phyloP scores from a whole-genome alignment of 1,139 yeast species.

The Sugiyamaella neomexicana region DNA sequence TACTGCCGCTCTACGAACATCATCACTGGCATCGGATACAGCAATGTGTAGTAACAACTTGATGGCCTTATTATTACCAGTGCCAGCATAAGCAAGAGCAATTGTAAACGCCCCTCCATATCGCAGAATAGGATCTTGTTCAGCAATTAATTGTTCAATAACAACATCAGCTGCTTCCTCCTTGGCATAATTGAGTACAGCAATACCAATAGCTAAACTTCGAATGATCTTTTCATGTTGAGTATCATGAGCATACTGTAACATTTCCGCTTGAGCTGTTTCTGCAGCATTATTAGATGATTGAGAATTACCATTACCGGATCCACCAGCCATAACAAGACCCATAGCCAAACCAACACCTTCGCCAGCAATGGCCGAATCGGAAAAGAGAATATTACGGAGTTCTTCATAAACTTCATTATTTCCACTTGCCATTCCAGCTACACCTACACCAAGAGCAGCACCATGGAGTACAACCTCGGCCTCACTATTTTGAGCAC shows the following conservation, averaged over 20 bases:
- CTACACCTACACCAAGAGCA: slow-evolving; percentile 91
- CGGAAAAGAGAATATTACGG: slow-evolving; percentile 81
- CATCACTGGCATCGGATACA: slow-evolving; percentile 95
- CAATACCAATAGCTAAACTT: slow-evolving; percentile 86
- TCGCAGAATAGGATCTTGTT: slow-evolving; percentile 82
- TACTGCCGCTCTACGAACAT: slow-evolving; percentile 95
- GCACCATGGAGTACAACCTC: slow-evolving; percentile 96
- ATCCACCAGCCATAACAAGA: slow-evolving; percentile 78
- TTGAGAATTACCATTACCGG: slow-evolving; percentile 50
- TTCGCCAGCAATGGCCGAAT: slow-evolving; percentile 92
- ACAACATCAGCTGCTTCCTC: slow-evolving; percentile 79
- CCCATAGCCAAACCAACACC: slow-evolving; percentile 99
- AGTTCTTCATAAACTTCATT: slow-evolving; percentile 76
- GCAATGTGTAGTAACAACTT: slow-evolving; percentile 86
- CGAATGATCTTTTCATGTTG: slow-evolving; percentile 94
- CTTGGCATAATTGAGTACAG: slow-evolving; percentile 80
- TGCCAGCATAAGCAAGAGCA: slow-evolving; percentile 96
- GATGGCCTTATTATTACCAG: slow-evolving; percentile 86
- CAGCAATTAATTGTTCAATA: slow-evolving; percentile 65
- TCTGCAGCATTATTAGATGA: slow-evolving; percentile 45
- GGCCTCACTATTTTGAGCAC: slow-evolving; percentile 58
- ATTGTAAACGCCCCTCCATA: slow-evolving; percentile 95
- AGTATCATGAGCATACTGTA: slow-evolving; percentile 90
- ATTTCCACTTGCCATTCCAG: slow-evolving; percentile 91
- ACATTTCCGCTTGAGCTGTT: slow-evolving; percentile 72